Evolutionary conservation across 2,329 filamentous ascomycete species (phyloP).

Genomic region (Fusarium sp.): DNA sequence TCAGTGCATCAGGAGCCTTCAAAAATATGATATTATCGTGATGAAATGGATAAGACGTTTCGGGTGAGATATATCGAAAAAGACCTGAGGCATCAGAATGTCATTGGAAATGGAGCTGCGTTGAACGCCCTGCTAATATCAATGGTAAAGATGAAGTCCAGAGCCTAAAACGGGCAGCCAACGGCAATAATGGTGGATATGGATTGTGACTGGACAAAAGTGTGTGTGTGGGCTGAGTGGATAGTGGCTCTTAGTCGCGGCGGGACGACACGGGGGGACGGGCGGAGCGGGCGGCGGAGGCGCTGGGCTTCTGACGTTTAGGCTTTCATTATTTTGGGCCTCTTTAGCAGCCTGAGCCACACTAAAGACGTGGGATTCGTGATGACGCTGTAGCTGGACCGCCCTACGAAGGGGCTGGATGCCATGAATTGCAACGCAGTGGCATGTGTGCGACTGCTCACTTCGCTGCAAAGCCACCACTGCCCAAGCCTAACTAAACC

Average conservation of each 20-base stretch:
- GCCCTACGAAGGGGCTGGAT: conserved; percentile 37
- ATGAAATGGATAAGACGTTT: background rate
- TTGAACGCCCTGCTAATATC: conserved; percentile 41
- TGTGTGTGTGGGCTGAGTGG: conserved; percentile 40
- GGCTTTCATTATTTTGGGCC: conserved; percentile 32
- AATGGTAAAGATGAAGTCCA: conserved; percentile 35
- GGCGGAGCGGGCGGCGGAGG: conserved; percentile 34
- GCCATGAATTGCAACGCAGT: conserved; percentile 13
- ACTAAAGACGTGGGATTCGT: conserved; percentile 24
- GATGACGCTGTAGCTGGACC: conserved; percentile 33
- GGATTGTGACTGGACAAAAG: conserved; percentile 33
- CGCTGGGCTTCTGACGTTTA: conserved; percentile 30
- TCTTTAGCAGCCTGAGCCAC: conserved; percentile 37
- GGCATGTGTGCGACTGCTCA: conserved; percentile 30
- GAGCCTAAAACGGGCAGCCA: conserved; percentile 32
- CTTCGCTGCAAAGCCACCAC: conserved; percentile 39
- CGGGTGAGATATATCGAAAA: conserved; percentile 27
- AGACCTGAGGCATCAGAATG: conserved; percentile 29
- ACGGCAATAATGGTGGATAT: conserved; percentile 34
- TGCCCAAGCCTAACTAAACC: conserved; percentile 18
- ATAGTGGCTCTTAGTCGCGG: conserved; percentile 36
- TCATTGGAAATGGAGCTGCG: conserved; percentile 29
- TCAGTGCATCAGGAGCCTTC: conserved; percentile 13
- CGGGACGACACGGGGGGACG: conserved; percentile 35
- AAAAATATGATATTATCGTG: conserved; percentile 14